Evolutionary conservation across 495 filamentous ascomycete genomes (phyloP).

Genomic region (Neurospora sp.): DNA sequence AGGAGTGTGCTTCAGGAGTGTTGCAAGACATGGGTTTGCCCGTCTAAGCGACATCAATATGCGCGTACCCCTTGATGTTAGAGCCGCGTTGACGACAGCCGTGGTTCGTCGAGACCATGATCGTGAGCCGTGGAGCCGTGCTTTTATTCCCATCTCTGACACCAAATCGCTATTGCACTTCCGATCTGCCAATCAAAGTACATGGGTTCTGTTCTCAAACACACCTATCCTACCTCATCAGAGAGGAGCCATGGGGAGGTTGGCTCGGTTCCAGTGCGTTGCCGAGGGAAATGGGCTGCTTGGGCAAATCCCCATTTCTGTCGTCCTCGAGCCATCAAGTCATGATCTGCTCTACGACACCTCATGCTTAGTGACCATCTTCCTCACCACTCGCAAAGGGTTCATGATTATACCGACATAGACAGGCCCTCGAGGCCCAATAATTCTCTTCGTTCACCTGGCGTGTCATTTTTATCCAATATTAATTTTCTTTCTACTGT

Average conservation of each 20-base stretch:
- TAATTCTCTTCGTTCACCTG: neutral
- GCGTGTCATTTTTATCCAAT: neutral
- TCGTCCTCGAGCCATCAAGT: neutral
- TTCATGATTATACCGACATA: slow-evolving; percentile 34
- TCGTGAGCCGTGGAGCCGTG: neutral
- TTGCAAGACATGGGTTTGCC: slow-evolving; percentile 37
- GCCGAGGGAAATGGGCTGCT: neutral
- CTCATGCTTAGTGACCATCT: neutral
- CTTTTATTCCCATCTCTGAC: neutral
- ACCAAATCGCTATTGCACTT: neutral
- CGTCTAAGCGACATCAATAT: slow-evolving; percentile 2
- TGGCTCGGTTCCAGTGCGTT: neutral
- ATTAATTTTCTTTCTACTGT: slow-evolving; percentile 2
- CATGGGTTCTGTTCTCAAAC: neutral
- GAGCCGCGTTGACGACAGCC: neutral
- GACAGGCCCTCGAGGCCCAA: slow-evolving; percentile 29
- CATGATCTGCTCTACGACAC: neutral
- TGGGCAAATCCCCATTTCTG: neutral
- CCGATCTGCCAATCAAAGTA: neutral
- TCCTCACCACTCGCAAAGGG: neutral
- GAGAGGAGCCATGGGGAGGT: neutral
- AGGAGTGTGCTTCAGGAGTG: slow-evolving; percentile 33
- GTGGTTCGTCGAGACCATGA: neutral
- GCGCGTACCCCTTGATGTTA: neutral
- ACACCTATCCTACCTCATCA: neutral